Base-by-base conservation (phyloP, 116 monocot species). In the Posidonia oceanica region DNA sequence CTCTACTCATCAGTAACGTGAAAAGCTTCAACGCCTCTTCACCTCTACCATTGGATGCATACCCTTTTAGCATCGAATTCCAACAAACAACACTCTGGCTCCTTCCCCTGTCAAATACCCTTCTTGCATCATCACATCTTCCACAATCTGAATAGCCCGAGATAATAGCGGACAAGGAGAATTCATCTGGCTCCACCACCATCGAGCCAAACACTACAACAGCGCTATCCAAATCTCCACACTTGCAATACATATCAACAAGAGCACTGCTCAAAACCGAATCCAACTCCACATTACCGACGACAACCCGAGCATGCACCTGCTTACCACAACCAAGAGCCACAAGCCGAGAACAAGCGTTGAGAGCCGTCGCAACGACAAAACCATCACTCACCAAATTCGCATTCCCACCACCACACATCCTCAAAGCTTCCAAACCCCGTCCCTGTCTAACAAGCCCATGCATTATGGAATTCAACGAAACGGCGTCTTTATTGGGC, bases 181-280 rank as follows among this genome's bases (percentile, higher is more conserved):
- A 89, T 21, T 89, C 89, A 61, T 93, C 84, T 13, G 73, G 59
- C 15, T 82, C 71, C 0, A 59, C 40, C 0, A 54, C 40, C 75
- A 83, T 76, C 7, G 36, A 61, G 13, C 76, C 54, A 55, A 84
- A 39, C 17, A 78, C 71, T 14, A 39, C 14, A 16, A 54, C 57
- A 3, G 86, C 89, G 64, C 51, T 74, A 36, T 83, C 79, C 52
- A 93, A 71, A 72, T 86, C 86, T 69, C 76, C 83, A 51, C 83
- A 89, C 54, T 93, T 93, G 15, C 79, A 76, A 68, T 93, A 93
- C 93, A 93, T 86, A 59, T 93, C 77, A 22, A 89, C 80, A 36
- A 93, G 75, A 8, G 89, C 54, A 39, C 86, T 87, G 4, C 75
- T 69, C 62, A 87, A 60, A n/a, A 84, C 80, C 0, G 84, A 75